Conservation (phyloP, 495 filamentous ascomycete genomes). For the Parmelia sp. region DNA sequence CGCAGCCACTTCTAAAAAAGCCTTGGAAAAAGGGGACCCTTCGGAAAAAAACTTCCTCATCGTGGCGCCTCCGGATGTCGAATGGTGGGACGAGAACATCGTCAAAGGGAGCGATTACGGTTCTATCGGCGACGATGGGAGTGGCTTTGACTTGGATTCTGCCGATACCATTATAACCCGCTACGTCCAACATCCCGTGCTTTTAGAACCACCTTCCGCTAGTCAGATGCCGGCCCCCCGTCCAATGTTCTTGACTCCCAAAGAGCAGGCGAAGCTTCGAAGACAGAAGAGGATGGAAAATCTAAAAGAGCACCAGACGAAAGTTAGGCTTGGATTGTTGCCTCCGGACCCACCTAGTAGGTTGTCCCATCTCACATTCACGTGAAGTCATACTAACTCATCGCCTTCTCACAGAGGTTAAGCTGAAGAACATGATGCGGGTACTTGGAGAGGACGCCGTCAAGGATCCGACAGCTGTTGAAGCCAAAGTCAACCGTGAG, state of each 20-base stretch:
- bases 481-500: slow-evolving; percentile 84
- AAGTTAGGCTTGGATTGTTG: slow-evolving; percentile 83
- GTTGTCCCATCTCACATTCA: neutral
- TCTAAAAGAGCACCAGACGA: slow-evolving; percentile 91
- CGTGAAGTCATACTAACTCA: neutral
- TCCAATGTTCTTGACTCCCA: slow-evolving; percentile 85
- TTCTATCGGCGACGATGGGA: slow-evolving; percentile 53
- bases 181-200: slow-evolving; percentile 91
- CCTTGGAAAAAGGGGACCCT: slow-evolving; percentile 83
- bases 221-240: slow-evolving; percentile 71
- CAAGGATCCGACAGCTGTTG: slow-evolving; percentile 94
- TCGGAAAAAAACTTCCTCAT: slow-evolving; percentile 84
- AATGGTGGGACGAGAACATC: slow-evolving; percentile 97
- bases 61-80: slow-evolving; percentile 74
- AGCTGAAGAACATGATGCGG: slow-evolving; percentile 43
- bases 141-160: slow-evolving; percentile 51
- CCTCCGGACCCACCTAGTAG: slow-evolving; percentile 68
- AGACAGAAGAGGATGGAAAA: slow-evolving; percentile 86
- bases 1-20: slow-evolving; percentile 74
- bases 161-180: slow-evolving; percentile 77
- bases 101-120: slow-evolving; percentile 68
- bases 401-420: neutral
- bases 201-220: slow-evolving; percentile 84
- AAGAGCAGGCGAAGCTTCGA: slow-evolving; percentile 86
- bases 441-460: slow-evolving; percentile 96